Evolutionary conservation across 2,329 filamentous ascomycete species (phyloP).

Genomic region (Pseudogymnoascus sp.): DNA sequence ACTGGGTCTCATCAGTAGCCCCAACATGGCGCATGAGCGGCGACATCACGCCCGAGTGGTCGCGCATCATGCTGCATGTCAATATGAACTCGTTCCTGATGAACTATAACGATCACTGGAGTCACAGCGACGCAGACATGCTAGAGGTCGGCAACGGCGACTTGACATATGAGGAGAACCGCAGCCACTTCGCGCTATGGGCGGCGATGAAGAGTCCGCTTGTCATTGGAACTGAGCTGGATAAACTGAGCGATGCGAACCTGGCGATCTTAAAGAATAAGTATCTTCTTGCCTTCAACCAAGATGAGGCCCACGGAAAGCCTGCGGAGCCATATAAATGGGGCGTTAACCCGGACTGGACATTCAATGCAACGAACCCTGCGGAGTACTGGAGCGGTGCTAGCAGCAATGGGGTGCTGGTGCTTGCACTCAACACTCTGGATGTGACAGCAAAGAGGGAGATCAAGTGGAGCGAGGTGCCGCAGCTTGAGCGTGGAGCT

Average conservation of each 20-base stretch:
- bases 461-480: conserved; percentile 36
- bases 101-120: conserved; percentile 30
- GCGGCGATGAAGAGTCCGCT: conserved; percentile 8
- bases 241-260: conserved; percentile 24
- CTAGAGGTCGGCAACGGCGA: conserved; percentile 20
- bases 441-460: conserved; percentile 28
- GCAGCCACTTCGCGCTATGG: conserved; percentile 4
- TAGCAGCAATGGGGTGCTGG: conserved; percentile 35
- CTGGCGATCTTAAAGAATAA: conserved; percentile 21
- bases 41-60: conserved; percentile 34
- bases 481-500: conserved; percentile 27
- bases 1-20: conserved; percentile 41
- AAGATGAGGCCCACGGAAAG: conserved; percentile 30
- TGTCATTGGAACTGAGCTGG: conserved; percentile 6
- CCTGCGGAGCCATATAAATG: conserved; percentile 31
- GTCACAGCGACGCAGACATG: conserved; percentile 23
- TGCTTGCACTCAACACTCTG: conserved; percentile 40
- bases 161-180: conserved; percentile 14
- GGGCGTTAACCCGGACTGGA: conserved; percentile 42
- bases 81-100: conserved; percentile 31
- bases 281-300: conserved; percentile 18
- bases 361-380: conserved; percentile 39
- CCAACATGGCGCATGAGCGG: conserved; percentile 39
- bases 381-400: conserved; percentile 42
- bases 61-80: conserved; percentile 25